Percentiles rank a stretch among this genome's conserved stretches.
phyloP scores from a whole-genome alignment of 257 asterid genomes.

The Petunia secreta region DNA sequence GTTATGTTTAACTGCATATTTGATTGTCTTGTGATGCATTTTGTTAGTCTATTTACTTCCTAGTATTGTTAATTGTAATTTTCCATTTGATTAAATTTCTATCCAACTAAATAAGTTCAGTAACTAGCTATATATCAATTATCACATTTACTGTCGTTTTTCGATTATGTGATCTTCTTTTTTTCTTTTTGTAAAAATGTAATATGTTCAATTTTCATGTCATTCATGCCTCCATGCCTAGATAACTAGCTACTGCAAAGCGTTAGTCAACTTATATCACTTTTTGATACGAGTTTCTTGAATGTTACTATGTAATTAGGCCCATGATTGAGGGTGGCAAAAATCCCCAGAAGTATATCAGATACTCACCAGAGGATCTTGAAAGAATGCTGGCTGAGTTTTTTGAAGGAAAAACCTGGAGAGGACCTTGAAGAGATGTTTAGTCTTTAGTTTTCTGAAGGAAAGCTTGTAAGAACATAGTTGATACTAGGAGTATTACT shows the following conservation, averaged over 20 bases:
- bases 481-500: background rate
- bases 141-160: background rate
- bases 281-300: background rate
- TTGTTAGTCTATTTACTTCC: background rate
- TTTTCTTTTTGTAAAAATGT: background rate
- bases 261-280: background rate
- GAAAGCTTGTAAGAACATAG: background rate
- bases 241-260: background rate
- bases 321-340: conserved; percentile 85
- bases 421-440: conserved; percentile 61
- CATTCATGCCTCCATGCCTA: background rate
- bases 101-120: background rate
- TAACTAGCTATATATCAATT: background rate
- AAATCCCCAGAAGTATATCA: conserved; percentile 82
- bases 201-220: background rate
- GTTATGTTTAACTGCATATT: background rate
- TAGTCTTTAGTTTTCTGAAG: background rate
- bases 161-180: background rate
- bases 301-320: conserved; percentile 43
- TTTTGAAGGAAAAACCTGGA: conserved; percentile 92
- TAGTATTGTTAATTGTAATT: background rate
- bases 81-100: background rate
- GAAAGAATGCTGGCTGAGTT: conserved; percentile 96
- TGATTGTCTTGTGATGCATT: no score
- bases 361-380: conserved; percentile 83